A percentile compares a stretch with the other conserved stretches of the same genome.
These are phyloP conservation scores for Termitomyces sp. DNA, from an alignment of 768 basidiomycete genomes.

Conservation along the genomic window DNA sequence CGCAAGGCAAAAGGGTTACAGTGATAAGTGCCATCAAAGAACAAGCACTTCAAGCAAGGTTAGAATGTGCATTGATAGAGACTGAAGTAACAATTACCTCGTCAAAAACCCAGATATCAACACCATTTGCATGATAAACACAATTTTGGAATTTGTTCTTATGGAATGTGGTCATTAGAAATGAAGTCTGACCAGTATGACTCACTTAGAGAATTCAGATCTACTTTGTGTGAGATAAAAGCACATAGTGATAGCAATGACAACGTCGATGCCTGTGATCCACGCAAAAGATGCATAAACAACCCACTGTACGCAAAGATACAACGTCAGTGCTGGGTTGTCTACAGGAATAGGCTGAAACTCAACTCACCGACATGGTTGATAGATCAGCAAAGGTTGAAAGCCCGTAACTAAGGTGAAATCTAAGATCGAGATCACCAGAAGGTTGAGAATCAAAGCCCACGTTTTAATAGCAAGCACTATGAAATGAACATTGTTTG, in stretches of 20 bases:
- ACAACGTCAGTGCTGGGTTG: neutral
- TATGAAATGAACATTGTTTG: neutral
- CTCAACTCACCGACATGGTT: slow-evolving; percentile 17
- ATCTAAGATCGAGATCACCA: neutral
- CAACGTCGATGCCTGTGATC: slow-evolving; percentile 21
- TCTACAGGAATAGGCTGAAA: neutral
- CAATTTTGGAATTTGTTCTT: slow-evolving; percentile 20
- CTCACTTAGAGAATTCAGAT: slow-evolving; percentile 18
- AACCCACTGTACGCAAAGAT: slow-evolving; percentile 19
- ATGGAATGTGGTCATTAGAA: neutral
- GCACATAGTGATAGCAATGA: slow-evolving; percentile 23
- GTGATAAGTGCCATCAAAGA: slow-evolving; percentile 18
- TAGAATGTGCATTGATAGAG: neutral
- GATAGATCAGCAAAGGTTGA: slow-evolving; percentile 13
- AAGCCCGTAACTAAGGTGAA: slow-evolving; percentile 9
- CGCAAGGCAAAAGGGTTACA: neutral
- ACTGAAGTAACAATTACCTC: slow-evolving; percentile 4
- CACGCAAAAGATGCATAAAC: slow-evolving; percentile 21
- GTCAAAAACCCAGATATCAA: slow-evolving; percentile 22
- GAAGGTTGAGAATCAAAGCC: neutral
- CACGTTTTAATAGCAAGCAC: slow-evolving; percentile 21
- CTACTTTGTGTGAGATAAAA: slow-evolving; percentile 22
- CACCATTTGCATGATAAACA: slow-evolving; percentile 18
- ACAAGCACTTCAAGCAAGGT: slow-evolving; percentile 7
- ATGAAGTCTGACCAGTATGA: neutral